Evolutionary conservation across 139 green algal genomes (phyloP).

Genomic region (Asterochloris erici): DNA sequence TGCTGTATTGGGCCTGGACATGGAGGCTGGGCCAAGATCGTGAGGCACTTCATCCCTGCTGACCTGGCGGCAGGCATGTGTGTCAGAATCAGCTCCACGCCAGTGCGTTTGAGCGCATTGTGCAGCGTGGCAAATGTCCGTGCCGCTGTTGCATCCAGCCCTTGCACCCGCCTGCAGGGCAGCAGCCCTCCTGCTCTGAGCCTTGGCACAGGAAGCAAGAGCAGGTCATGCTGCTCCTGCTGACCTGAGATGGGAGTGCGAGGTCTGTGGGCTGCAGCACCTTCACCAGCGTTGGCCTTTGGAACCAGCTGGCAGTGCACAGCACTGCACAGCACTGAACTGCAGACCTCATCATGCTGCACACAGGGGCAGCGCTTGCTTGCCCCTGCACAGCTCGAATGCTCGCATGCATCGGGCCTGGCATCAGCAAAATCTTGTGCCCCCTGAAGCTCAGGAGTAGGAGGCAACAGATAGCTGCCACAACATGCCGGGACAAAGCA

Average conservation of each 20-base stretch:
- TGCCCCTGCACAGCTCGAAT: background rate
- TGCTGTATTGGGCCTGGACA: no score
- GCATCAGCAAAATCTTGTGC: background rate
- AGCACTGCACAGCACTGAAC: background rate
- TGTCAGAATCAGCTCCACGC: constrained; percentile 57
- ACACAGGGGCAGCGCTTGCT: no score
- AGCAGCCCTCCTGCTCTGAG: no score
- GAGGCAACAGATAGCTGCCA: background rate
- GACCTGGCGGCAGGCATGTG: constrained; percentile 29
- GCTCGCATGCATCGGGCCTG: background rate
- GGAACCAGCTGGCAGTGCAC: background rate
- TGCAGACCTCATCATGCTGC: background rate
- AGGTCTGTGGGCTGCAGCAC: constrained; percentile 64
- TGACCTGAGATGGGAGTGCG: no score
- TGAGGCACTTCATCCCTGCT: background rate
- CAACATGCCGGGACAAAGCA: background rate
- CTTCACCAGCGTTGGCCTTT: constrained; percentile 45
- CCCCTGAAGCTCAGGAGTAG: background rate
- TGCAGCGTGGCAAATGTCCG: constrained; percentile 63
- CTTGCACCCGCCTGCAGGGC: constrained; percentile 55
- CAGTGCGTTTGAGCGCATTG: constrained; percentile 31
- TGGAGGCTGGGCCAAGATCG: background rate
- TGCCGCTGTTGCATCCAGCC: constrained; percentile 71
- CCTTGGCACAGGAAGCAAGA: background rate
- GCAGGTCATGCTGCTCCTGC: no score